A percentile compares a stretch with the other conserved stretches of the same genome.
Conservation (phyloP, 768 basidiomycete genomes). For the Terana coerulea region DNA sequence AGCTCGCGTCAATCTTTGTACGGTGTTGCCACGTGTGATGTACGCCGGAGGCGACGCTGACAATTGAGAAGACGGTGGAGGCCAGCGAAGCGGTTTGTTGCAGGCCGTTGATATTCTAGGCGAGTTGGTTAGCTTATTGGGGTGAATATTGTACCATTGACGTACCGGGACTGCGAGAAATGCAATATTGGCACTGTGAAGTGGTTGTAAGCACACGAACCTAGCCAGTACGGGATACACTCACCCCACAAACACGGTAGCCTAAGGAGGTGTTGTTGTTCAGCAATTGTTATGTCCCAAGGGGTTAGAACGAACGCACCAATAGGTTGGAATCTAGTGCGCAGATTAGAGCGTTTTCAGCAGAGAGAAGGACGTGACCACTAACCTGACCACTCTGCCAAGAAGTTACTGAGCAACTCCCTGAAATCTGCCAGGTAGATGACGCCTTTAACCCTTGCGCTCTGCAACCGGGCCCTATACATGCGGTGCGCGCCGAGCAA, state of each 20-base stretch:
- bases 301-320: no score
- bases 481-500: slow-evolving; percentile 19
- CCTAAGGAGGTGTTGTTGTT: no score
- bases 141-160: no score
- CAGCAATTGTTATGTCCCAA: no score
- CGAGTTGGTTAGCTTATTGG: no score
- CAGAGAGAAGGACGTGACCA: background rate
- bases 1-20: slow-evolving; percentile 13
- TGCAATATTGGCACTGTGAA: slow-evolving; percentile 19
- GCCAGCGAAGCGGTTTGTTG: slow-evolving; percentile 17
- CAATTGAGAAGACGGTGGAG: slow-evolving; percentile 17
- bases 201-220: background rate
- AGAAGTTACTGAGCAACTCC: slow-evolving; percentile 18
- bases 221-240: background rate
- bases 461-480: slow-evolving; percentile 20
- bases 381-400: slow-evolving; percentile 26
- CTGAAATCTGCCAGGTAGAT: slow-evolving; percentile 18
- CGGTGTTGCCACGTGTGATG: slow-evolving; percentile 24
- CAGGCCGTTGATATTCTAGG: slow-evolving; percentile 13
- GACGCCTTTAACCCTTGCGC: slow-evolving; percentile 13
- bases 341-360: background rate
- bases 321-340: slow-evolving; percentile 18
- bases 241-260: slow-evolving; percentile 18
- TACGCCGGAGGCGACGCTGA: slow-evolving; percentile 19
- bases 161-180: slow-evolving; percentile 23